Evolutionary conservation across 352 stramenopile genomes (phyloP), one percentile per base, ranked within the genome.

Genomic region (Phytophthora pini): DNA sequence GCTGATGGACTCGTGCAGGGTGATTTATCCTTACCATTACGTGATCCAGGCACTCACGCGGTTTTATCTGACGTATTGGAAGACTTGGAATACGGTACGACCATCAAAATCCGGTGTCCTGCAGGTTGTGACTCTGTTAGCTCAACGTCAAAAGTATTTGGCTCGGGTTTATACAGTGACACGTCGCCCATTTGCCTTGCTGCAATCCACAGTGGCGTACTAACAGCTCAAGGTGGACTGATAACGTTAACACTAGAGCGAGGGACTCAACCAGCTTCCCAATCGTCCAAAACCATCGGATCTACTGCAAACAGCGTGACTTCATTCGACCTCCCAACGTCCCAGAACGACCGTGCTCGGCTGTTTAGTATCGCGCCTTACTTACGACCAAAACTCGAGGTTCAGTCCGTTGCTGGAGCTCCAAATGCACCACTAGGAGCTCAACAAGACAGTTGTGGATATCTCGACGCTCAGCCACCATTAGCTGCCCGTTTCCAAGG

Each of bases 351-450:
- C 12, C 74, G 74, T 5, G 74, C 79, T 45, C 74, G 86, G 4
- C 52, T 95, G 4, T 93, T 94, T 57, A 89, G 82, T 50, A 32
- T 90, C 32, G 39, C 53, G 11, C 0, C 44, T 17, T 94, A 93
- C 47, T 29, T 66, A 2, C 62, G 72, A 8, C 56, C 80, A 5
- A 76, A 87, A 59, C 52, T 97, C 11, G 84, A 93, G 66, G 83
- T 98, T 6, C 84, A 98, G 54, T 98, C 95, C 5, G 80, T 98
- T 15, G 90, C 95, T 7, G 96, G 96, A 12, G 74, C 77, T 9
- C 88, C 96, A 15, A 95, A 93, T 15, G 76, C 78, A 3, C 88
- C 95, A 9, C 81, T 88, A 13, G 90, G 85, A 20, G 73, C 94
- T 11, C 79, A 97, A 10, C 85, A 92, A 54, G 79, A 89, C 24